Evolutionary conservation across 306 rosid genomes (phyloP).

Genomic region (Rubus parviflorus): DNA sequence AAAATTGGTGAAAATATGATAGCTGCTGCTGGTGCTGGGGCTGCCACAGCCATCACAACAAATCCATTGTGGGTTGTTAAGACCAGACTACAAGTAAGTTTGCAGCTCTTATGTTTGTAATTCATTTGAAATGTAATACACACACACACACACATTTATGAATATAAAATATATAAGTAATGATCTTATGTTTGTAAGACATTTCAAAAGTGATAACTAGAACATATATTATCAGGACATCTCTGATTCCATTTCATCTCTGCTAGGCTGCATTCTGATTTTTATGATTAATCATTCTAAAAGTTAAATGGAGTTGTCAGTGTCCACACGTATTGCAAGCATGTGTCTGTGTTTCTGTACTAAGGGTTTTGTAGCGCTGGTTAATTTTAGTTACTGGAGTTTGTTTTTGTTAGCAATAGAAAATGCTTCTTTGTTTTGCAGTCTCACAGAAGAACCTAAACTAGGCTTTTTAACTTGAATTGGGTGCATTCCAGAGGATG

Average conservation of each 20-base stretch:
- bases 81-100: constrained; percentile 95
- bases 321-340: not conserved
- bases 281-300: constrained; percentile 1
- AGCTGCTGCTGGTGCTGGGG: constrained; percentile 98
- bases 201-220: not conserved
- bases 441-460: not conserved
- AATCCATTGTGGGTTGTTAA: constrained; percentile 99
- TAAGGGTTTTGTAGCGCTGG: not conserved
- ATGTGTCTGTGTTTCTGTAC: not conserved
- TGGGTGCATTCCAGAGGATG: constrained; percentile 11
- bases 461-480: not conserved
- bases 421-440: constrained; percentile 12
- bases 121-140: constrained; percentile 4
- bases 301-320: not conserved
- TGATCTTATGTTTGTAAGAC: constrained; percentile 18
- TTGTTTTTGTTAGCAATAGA: constrained; percentile 11
- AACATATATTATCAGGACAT: not conserved
- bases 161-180: not conserved
- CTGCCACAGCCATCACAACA: constrained; percentile 76
- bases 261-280: not conserved
- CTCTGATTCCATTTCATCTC: constrained; percentile 6
- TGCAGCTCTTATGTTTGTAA: constrained; percentile 8
- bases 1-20: constrained; percentile 64
- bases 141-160: not conserved
- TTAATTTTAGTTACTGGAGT: not conserved